Base-by-base conservation (phyloP, 306 rosid species). In the Spatholobus suberectus region DNA sequence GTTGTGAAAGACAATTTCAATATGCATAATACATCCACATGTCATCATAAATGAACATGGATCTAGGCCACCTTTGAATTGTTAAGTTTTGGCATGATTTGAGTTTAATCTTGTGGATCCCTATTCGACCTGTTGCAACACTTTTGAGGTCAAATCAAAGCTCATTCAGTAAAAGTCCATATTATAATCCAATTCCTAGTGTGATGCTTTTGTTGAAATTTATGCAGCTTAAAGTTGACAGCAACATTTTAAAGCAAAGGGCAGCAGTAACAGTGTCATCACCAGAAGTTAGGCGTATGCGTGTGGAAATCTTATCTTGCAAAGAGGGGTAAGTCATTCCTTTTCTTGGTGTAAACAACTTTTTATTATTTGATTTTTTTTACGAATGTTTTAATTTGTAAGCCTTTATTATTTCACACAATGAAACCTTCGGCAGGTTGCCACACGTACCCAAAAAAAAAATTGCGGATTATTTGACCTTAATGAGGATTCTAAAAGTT, bases 401-500 rank as follows among this genome's bases (percentile, higher is more conserved):
- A 55, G 11, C 34, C 35, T 65, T 73, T 21, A 34, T 32, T 52
- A 18, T 17, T 41, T 35, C 84, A 67, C 78, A 44, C 55, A 58
- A 73, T 20, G 69, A 75, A 74, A 12, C 81, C 80, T 73, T 73
- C 35, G n/a, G 75, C 78, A 79, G 27, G 81, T 79, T 34, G 54
- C 63, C 81, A 67, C 78, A 46, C 20, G 29, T 20, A 55, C 27
- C 62, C 0, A 18, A 54, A 54, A 5, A n/a, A n/a, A 51, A 37
- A 4, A 37, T 37, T 51, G 57, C 23, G 3, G 0, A 51, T 46
- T 46, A 51, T 17, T 51, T 15, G 8, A 51, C 21, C 57, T 17
- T 51, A n/a, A n/a, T n/a, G n/a, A n/a, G 57, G 57, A 51, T n/a
- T 51, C 57, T 51, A 54, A 51, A 49, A 18, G 12, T 54, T 7